phyloP scores from a whole-genome alignment of 2,329 filamentous ascomycete genomes.

The Aspergillus novofumigatus region DNA sequence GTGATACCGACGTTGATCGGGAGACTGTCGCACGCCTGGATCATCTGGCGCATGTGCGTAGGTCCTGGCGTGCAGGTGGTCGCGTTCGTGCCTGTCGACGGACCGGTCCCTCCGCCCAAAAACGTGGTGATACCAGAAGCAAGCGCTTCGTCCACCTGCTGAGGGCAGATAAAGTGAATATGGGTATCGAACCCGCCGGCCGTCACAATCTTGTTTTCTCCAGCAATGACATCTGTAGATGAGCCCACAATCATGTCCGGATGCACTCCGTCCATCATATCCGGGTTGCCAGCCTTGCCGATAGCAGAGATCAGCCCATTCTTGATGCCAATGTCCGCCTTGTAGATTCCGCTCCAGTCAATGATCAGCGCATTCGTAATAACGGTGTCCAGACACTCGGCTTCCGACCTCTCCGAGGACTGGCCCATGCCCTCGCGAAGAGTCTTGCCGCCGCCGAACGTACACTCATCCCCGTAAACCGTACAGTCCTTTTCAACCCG shows the following conservation, averaged over 20 bases:
- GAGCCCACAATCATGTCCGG: constrained; percentile 76
- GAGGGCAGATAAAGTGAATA: constrained; percentile 92
- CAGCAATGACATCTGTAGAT: constrained; percentile 88
- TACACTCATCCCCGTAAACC: constrained; percentile 85
- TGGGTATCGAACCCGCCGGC: constrained; percentile 87
- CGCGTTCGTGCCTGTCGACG: constrained; percentile 85
- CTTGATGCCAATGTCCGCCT: constrained; percentile 94
- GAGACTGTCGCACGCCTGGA: constrained; percentile 76
- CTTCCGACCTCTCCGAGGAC: constrained; percentile 69
- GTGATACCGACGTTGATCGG: constrained; percentile 89
- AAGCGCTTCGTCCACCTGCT: constrained; percentile 80
- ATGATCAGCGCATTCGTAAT: constrained; percentile 86
- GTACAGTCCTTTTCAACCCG: constrained; percentile 83
- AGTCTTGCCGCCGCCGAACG: constrained; percentile 93
- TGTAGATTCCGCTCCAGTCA: constrained; percentile 90
- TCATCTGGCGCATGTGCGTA: constrained; percentile 80
- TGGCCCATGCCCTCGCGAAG: constrained; percentile 95
- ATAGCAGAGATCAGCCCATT: constrained; percentile 80
- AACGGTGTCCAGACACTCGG: constrained; percentile 74
- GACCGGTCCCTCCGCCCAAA: constrained; percentile 85
- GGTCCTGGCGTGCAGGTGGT: constrained; percentile 90
- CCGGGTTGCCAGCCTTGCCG: constrained; percentile 94
- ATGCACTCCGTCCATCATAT: constrained; percentile 87
- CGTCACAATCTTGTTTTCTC: constrained; percentile 84
- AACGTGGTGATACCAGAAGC: constrained; percentile 85